Evolutionary conservation across 2,329 filamentous ascomycete species (phyloP).

Genomic region (Plectosphaerella plurivora): DNA sequence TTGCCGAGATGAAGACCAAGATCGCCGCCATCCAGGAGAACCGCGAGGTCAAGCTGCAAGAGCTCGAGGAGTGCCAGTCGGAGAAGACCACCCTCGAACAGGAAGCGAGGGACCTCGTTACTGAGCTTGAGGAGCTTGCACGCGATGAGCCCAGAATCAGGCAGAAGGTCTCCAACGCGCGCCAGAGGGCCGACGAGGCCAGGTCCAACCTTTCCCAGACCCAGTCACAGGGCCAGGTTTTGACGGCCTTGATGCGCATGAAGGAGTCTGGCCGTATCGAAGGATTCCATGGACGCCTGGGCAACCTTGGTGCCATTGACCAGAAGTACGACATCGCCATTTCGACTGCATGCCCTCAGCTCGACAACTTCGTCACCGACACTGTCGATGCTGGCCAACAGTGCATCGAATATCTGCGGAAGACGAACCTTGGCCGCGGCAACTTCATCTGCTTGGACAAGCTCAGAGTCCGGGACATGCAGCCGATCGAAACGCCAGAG

Average conservation of each 20-base stretch:
- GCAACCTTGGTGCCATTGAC: slow-evolving; percentile 91
- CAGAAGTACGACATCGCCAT: slow-evolving; percentile 96
- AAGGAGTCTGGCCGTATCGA: slow-evolving; percentile 96
- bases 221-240: slow-evolving; percentile 88
- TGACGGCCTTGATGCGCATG: slow-evolving; percentile 87
- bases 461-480: slow-evolving; percentile 72
- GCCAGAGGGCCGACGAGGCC: slow-evolving; percentile 95
- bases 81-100: slow-evolving; percentile 70
- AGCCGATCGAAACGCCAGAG: slow-evolving; percentile 81
- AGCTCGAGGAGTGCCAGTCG: slow-evolving; percentile 71
- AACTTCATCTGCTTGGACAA: slow-evolving; percentile 97
- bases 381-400: slow-evolving; percentile 95
- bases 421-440: slow-evolving; percentile 93
- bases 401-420: slow-evolving; percentile 94
- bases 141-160: slow-evolving; percentile 79
- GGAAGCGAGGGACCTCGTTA: slow-evolving; percentile 66
- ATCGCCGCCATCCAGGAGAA: slow-evolving; percentile 67
- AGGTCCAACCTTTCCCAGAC: slow-evolving; percentile 84
- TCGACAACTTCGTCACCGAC: slow-evolving; percentile 96
- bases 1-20: slow-evolving; percentile 80
- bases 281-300: slow-evolving; percentile 91
- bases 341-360: slow-evolving; percentile 84
- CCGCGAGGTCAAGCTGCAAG: slow-evolving; percentile 64
- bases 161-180: slow-evolving; percentile 78
- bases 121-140: slow-evolving; percentile 67